These are phyloP conservation scores for Laburnicola sp. DNA, from an alignment of 2,329 filamentous ascomycete genomes.

Conservation along the genomic window DNA sequence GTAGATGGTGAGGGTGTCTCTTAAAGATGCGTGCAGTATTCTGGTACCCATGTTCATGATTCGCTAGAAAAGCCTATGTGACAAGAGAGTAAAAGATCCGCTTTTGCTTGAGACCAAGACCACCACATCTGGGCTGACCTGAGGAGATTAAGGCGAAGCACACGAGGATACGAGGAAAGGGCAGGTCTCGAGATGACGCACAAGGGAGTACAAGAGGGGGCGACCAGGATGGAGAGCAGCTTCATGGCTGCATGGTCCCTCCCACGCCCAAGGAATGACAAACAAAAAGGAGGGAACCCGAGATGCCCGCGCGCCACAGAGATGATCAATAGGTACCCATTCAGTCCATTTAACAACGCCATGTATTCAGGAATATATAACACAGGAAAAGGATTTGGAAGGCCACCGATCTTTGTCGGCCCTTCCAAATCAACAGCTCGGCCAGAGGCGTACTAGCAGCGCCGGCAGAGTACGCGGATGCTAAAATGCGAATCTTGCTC, in stretches of 20 bases:
- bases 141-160: not conserved
- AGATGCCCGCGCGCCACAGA: conserved; percentile 15
- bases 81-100: too few species aligned
- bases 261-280: conserved; percentile 17
- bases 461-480: conserved; percentile 23
- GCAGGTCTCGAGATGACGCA: too few species aligned
- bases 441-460: conserved; percentile 20
- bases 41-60: not conserved
- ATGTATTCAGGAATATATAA: conserved; percentile 22
- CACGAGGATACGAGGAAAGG: too few species aligned
- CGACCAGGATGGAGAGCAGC: not conserved
- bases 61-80: not conserved
- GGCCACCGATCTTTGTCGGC: conserved; percentile 4
- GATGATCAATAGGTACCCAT: conserved; percentile 18
- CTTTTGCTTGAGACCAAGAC: too few species aligned
- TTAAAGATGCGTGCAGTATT: too few species aligned
- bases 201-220: not conserved
- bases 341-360: conserved; percentile 15
- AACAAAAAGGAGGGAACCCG: conserved; percentile 18
- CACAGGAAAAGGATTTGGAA: conserved; percentile 18
- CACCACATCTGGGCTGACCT: not conserved
- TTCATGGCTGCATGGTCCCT: conserved; percentile 1
- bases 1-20: too few species aligned
- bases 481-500: conserved; percentile 32
- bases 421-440: conserved; percentile 15